Evolutionary conservation across 495 filamentous ascomycete genomes (phyloP).

Genomic region (Aspergillus cristatus): DNA sequence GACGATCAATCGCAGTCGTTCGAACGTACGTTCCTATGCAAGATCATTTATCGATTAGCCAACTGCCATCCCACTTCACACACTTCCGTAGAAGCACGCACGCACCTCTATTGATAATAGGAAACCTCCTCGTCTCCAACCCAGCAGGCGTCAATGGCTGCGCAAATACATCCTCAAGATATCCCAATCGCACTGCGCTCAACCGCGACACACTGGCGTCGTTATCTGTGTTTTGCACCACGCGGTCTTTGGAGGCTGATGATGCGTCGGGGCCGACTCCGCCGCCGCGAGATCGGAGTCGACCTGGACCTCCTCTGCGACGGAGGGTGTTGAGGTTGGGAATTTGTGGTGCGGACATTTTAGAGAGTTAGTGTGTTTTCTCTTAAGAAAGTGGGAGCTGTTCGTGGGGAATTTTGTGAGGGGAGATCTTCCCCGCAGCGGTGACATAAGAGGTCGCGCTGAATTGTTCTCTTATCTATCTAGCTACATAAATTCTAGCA

Average conservation of each 20-base stretch:
- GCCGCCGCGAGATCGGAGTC: constrained; percentile 35
- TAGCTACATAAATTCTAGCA: too few relatives aligned
- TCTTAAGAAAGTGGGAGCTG: constrained; percentile 6
- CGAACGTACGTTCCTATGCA: constrained; percentile 87
- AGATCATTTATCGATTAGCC: too few relatives aligned
- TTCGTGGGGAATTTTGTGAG: background rate
- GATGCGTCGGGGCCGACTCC: constrained; percentile 12
- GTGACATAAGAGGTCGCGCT: constrained; percentile 1
- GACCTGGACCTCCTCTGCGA: constrained; percentile 30
- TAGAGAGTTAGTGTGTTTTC: constrained; percentile 8
- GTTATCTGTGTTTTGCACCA: constrained; percentile 82
- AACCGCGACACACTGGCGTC: constrained; percentile 83
- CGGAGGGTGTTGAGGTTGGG: constrained; percentile 67
- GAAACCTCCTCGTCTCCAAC: constrained; percentile 48
- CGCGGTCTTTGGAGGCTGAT: constrained; percentile 35
- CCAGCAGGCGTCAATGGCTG: constrained; percentile 47
- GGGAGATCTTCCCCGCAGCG: background rate
- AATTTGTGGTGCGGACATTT: constrained; percentile 64
- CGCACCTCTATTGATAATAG: constrained; percentile 88
- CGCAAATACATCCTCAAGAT: constrained; percentile 76
- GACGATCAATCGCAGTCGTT: constrained; percentile 73
- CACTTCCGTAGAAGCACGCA: background rate
- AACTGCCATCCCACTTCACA: background rate
- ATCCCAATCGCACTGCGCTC: constrained; percentile 82
- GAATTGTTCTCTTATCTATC: constrained; percentile 1